A percentile compares a stretch with the other conserved stretches of the same genome.
phyloP scores from a whole-genome alignment of 495 filamentous ascomycete species.

The Polyplosphaeria fusca region DNA sequence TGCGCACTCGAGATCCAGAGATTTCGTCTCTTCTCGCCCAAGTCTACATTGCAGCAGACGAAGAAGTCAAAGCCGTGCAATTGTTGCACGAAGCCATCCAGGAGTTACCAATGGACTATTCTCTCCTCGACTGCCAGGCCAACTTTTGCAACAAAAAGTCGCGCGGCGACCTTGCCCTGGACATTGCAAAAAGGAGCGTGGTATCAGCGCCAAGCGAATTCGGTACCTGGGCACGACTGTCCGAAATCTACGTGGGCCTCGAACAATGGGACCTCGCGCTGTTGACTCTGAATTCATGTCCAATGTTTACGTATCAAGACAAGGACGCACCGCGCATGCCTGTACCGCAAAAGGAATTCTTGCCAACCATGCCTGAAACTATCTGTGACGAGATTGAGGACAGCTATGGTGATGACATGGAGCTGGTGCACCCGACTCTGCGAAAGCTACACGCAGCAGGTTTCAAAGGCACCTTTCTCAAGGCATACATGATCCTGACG shows the following conservation, averaged over 20 bases:
- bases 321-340: constrained; percentile 94
- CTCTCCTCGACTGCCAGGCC: constrained; percentile 88
- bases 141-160: constrained; percentile 89
- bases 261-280: constrained; percentile 94
- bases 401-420: constrained; percentile 65
- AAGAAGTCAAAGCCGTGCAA: constrained; percentile 90
- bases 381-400: constrained; percentile 95
- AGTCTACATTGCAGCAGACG: constrained; percentile 87
- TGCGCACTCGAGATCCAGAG: constrained; percentile 84
- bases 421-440: constrained; percentile 82
- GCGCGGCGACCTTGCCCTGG: constrained; percentile 77
- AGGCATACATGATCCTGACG: constrained; percentile 89
- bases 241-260: constrained; percentile 84
- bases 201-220: constrained; percentile 95
- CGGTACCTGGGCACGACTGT: constrained; percentile 90
- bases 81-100: constrained; percentile 83
- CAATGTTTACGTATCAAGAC: constrained; percentile 99
- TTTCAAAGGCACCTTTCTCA: constrained; percentile 91
- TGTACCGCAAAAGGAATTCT: constrained; percentile 76
- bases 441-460: constrained; percentile 80
- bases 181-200: constrained; percentile 89
- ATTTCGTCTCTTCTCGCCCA: constrained; percentile 88
- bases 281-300: constrained; percentile 95
- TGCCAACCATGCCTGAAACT: constrained; percentile 86
- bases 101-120: constrained; percentile 92